Base-by-base conservation (phyloP, 768 basidiomycete species). In the Scleroderma bovista region DNA sequence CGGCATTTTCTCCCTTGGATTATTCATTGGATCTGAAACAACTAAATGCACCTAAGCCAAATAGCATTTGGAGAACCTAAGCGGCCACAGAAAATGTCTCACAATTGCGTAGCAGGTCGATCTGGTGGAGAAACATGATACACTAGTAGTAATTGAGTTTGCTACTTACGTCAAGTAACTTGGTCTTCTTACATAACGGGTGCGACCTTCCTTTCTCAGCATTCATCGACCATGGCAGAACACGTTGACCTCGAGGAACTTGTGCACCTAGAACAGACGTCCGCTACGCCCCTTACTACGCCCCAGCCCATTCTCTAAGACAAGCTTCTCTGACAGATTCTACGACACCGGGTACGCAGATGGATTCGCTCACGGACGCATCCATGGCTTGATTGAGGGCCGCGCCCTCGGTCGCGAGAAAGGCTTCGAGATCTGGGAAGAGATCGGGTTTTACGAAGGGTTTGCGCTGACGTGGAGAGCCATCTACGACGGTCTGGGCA, bases 361-460 rank as follows among this genome's bases (percentile, higher is more conserved):
- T 48, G 94, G 95, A 2, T 80, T 78, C 61, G 82, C 75, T 0
- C 95, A 97, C 65, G 95, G 95, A 1, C 77, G 83, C 36, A 80
- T 93, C 6, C 93, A 95, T 58, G 93, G 95, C 2, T 68, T 89
- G 22, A 91, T 93, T 53, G 93, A 99, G 65, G 95, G 95, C 9
- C 76, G 93, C 13, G 86, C 87, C 0, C 75, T 97, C 16, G 95
- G 93, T 2, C 77, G 84, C 48, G 86, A 92, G 58, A 93, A 95
- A 58, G 90, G 88, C 0, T 97, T 84, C 65, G 93, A 95, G 68
- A 83, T 96, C 69, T 97, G 93, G 93, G 94, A 97, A 66, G 95
- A 99, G 66, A 77, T 99, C 12, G 93, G 90, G 2, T 97, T 85
- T 59, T 94, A 94, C 64, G 80, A 94, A 58, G 95, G 93, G 6